Percentiles rank a stretch among this genome's conserved stretches.
These are phyloP conservation scores for Hippophae gyantsensis DNA, from an alignment of 306 rosid species.

Conservation along the genomic window DNA sequence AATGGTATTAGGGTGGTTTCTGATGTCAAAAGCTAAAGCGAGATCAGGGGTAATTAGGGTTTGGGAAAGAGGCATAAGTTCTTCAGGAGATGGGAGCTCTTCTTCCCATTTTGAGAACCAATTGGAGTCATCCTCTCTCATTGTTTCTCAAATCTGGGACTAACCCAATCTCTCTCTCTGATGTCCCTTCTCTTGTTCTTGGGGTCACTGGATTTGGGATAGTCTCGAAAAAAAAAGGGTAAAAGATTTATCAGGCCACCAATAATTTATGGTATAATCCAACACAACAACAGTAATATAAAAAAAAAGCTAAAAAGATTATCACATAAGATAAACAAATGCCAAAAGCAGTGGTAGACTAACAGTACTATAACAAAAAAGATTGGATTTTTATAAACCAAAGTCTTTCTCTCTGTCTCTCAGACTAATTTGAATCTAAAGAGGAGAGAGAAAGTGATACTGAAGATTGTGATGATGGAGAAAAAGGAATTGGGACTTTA, in stretches of 20 bases:
- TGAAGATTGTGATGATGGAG: too few species aligned
- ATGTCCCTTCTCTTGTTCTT: constrained; percentile 2
- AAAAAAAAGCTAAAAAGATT: too few species aligned
- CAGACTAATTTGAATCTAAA: too few species aligned
- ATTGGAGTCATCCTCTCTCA: constrained; percentile 89
- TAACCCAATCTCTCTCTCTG: background rate
- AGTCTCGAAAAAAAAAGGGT: background rate
- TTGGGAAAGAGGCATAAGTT: constrained; percentile 84
- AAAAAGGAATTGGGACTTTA: too few species aligned
- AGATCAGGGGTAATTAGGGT: constrained; percentile 97
- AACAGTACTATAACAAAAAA: too few species aligned
- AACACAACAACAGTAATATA: too few species aligned
- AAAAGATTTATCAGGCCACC: background rate
- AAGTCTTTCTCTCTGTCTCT: too few species aligned
- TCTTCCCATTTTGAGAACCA: constrained; percentile 92
- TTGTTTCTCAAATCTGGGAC: constrained; percentile 8
- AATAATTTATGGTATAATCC: too few species aligned
- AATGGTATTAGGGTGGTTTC: constrained; percentile 23
- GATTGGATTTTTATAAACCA: too few species aligned
- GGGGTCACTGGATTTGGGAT: background rate
- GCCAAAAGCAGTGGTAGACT: too few species aligned
- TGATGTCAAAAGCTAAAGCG: constrained; percentile 80
- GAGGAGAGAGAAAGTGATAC: too few species aligned
- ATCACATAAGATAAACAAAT: too few species aligned
- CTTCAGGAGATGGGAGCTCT: constrained; percentile 67